Percentiles rank a stretch among this genome's conserved stretches.
These are phyloP conservation scores for Microcyclosporella mali DNA, from an alignment of 2,329 filamentous ascomycete species.

Conservation along the genomic window DNA sequence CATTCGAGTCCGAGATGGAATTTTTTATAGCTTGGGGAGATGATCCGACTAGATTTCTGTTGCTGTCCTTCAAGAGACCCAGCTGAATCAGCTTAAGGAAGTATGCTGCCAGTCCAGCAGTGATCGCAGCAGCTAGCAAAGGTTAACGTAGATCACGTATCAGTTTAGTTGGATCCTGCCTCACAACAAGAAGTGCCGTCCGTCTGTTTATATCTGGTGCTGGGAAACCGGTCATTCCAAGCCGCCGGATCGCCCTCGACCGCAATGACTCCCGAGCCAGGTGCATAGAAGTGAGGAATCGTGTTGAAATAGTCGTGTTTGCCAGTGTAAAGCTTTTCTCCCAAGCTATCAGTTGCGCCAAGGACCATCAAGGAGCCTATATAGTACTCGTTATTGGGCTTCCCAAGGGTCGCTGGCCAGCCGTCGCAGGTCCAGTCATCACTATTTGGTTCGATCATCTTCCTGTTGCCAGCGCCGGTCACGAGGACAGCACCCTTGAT, in stretches of 20 bases:
- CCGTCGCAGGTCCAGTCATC: background rate
- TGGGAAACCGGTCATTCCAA: background rate
- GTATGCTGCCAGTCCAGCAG: too few relatives aligned
- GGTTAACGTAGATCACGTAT: too few relatives aligned
- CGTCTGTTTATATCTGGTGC: too few relatives aligned
- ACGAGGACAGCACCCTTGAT: constrained; percentile 1
- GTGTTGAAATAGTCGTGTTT: background rate
- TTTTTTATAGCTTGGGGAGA: too few relatives aligned
- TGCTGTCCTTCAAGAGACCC: too few relatives aligned
- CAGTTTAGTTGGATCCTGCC: too few relatives aligned
- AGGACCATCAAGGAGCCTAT: background rate
- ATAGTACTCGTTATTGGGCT: background rate
- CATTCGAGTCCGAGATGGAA: too few relatives aligned
- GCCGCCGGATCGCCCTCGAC: background rate
- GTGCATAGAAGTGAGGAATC: background rate
- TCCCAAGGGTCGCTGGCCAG: background rate
- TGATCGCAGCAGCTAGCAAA: too few relatives aligned
- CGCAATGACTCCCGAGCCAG: background rate
- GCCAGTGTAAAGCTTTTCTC: background rate
- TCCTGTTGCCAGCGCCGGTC: constrained; percentile 2
- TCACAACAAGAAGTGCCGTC: too few relatives aligned
- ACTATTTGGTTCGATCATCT: background rate
- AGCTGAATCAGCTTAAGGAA: too few relatives aligned
- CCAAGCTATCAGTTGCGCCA: background rate
- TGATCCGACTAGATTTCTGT: too few relatives aligned